Percentiles rank a stretch among this genome's conserved stretches.
These are phyloP conservation scores for Clavispora vitiphila DNA, from an alignment of 805 yeast species.

Conservation along the genomic window DNA sequence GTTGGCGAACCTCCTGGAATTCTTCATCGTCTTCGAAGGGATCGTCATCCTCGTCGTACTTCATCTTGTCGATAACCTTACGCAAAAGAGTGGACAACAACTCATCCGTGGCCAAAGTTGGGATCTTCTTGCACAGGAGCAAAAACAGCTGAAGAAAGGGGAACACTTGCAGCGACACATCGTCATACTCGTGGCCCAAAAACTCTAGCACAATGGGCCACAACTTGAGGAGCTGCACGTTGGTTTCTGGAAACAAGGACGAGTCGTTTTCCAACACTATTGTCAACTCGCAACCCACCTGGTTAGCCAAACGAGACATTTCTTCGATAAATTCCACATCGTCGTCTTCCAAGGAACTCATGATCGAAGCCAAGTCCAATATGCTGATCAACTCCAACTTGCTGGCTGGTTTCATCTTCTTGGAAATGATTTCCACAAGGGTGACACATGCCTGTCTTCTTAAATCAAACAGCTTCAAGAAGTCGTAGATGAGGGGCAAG, in stretches of 20 bases:
- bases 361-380: slow-evolving; percentile 58
- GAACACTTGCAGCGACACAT: slow-evolving; percentile 76
- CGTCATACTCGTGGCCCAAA: slow-evolving; percentile 81
- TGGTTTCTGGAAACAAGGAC: slow-evolving; percentile 31
- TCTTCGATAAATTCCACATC: slow-evolving; percentile 69
- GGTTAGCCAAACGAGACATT: slow-evolving; percentile 67
- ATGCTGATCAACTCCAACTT: slow-evolving; percentile 66
- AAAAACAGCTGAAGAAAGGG: slow-evolving; percentile 75
- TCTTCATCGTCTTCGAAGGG: slow-evolving; percentile 62
- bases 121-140: slow-evolving; percentile 58
- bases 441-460: slow-evolving; percentile 57
- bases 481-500: slow-evolving; percentile 53
- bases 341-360: slow-evolving; percentile 37
- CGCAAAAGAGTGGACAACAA: slow-evolving; percentile 60
- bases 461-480: slow-evolving; percentile 44
- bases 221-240: slow-evolving; percentile 45
- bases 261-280: slow-evolving; percentile 53
- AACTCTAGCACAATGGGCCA: slow-evolving; percentile 72
- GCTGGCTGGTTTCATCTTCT: slow-evolving; percentile 72
- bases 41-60: slow-evolving; percentile 70
- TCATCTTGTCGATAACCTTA: slow-evolving; percentile 72
- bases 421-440: slow-evolving; percentile 60
- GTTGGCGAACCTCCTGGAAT: slow-evolving; percentile 72
- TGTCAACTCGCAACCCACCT: slow-evolving; percentile 73
- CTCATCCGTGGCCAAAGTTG: slow-evolving; percentile 33